A percentile compares a stretch with the other conserved stretches of the same genome.
These are phyloP conservation scores for Candida sithepensis DNA, from an alignment of 805 yeast genomes.

Conservation along the genomic window DNA sequence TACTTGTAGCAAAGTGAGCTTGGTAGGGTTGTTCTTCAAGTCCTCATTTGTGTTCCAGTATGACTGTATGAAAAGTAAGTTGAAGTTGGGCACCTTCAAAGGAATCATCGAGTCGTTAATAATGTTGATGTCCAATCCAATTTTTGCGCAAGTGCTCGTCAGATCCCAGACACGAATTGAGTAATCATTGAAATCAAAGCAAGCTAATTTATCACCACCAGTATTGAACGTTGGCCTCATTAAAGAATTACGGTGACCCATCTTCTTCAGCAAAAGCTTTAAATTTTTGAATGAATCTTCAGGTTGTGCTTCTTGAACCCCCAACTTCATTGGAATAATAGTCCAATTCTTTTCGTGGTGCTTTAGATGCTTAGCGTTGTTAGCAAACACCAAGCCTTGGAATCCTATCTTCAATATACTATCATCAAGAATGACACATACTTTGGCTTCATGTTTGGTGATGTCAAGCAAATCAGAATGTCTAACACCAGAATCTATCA, in stretches of 20 bases:
- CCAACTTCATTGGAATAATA: conserved; percentile 12
- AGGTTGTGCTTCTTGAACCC: not conserved
- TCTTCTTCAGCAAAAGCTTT: conserved; percentile 2
- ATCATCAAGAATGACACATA: conserved; percentile 18
- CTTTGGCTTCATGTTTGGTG: conserved; percentile 8
- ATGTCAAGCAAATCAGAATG: conserved; percentile 9
- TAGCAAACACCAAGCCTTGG: conserved; percentile 14
- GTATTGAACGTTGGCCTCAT: conserved; percentile 18
- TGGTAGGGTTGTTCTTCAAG: conserved; percentile 4
- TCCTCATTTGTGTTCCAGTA: conserved; percentile 14
- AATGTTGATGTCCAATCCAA: conserved; percentile 10
- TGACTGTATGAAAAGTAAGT: conserved; percentile 22
- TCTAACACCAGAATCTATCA: conserved; percentile 4
- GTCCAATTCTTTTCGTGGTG: conserved; percentile 18
- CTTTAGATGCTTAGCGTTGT: conserved; percentile 5
- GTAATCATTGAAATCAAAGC: conserved; percentile 17
- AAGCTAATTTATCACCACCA: conserved; percentile 16
- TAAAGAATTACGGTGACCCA: conserved; percentile 8
- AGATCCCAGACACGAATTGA: conserved; percentile 22
- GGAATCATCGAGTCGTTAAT: conserved; percentile 19
- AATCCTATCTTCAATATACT: conserved; percentile 17
- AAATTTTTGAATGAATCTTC: not conserved
- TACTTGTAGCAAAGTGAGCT: conserved; percentile 3
- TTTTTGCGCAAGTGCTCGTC: conserved; percentile 3
- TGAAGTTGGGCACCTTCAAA: conserved; percentile 26